Evolutionary conservation across 192 early-diverging fungal genomes (phyloP), one percentile per base, ranked within the genome.

Genomic region (Backusella macrospora): DNA sequence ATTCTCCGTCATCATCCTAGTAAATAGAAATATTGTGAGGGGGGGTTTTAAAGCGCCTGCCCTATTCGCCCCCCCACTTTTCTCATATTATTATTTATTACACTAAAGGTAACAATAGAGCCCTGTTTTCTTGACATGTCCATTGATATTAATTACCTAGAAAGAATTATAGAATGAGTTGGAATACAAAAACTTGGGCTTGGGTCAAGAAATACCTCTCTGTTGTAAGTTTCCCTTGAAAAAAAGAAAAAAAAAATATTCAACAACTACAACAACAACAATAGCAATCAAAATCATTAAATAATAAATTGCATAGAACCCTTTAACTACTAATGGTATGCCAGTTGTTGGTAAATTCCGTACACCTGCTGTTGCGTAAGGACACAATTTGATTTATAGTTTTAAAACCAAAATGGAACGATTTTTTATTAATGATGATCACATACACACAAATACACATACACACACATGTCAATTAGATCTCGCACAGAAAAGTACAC

Each of bases 271-370:
- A 16, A 6, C 29, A 43, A 15, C 18, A 52, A 52, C 48, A 52
- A 52, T 21, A 52, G 18, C n/a, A 55, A 55, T 23, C 29, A 34
- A 34, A 34, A 34, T 2, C 29, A 34, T 34, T 34, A 34, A 34
- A 34, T 34, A 34, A 34, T 34, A 34, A 0, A 34, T 34, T 34
- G 8, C 47, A 71, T 78, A 88, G 87, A 89, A 87, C 77, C 86
- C 86, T 47, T 83, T 89, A 55, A 86, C 86, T 65, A 87, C 84
- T 65, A 83, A 89, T 37, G 90, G 90, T 76, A 90, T 90, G 88
- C 86, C 90, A 42, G 82, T 84, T 65, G 80, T 84, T 62, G 88
- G 86, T 64, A 85, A 87, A 52, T 93, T 90, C 87, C 89, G 92
- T 81, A 85, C 84, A 16, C 86, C 90, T 66, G 87, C 92, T 43